Evolutionary conservation across 2,329 filamentous ascomycete species (phyloP).

Genomic region (Bipolaris zeicola): DNA sequence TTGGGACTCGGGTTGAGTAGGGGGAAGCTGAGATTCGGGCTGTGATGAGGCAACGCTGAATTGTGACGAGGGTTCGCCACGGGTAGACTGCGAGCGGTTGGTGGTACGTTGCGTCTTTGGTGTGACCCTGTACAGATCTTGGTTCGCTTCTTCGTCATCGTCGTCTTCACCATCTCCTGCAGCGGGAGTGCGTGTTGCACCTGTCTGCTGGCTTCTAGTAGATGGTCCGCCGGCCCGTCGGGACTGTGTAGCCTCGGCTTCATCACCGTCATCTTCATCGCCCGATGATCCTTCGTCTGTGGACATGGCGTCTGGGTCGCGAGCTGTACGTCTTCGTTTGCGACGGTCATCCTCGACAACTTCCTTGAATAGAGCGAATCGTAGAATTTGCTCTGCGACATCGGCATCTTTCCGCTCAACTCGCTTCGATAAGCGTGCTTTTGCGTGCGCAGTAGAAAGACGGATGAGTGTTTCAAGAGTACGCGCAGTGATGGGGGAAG

Average conservation of each 20-base stretch:
- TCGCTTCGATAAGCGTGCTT: slow-evolving; percentile 82
- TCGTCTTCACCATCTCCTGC: slow-evolving; percentile 53
- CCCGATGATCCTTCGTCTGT: slow-evolving; percentile 64
- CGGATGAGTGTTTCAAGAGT: slow-evolving; percentile 98
- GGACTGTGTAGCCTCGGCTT: slow-evolving; percentile 33
- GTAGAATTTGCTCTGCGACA: slow-evolving; percentile 84
- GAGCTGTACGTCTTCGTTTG: slow-evolving; percentile 79
- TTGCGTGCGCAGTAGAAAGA: slow-evolving; percentile 93
- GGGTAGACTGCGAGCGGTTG: slow-evolving; percentile 35
- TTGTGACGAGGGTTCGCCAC: slow-evolving; percentile 56
- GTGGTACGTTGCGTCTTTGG: slow-evolving; percentile 55
- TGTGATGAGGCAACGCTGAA: slow-evolving; percentile 80
- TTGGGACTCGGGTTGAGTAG: slow-evolving; percentile 56
- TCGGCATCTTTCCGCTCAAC: slow-evolving; percentile 90
- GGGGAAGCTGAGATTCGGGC: slow-evolving; percentile 72
- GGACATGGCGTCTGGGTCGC: slow-evolving; percentile 60
- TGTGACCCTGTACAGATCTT: slow-evolving; percentile 61
- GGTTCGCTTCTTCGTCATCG: slow-evolving; percentile 58
- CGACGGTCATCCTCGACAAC: slow-evolving; percentile 77
- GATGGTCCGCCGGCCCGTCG: slow-evolving; percentile 48
- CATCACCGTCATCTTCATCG: slow-evolving; percentile 65
- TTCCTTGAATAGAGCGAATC: slow-evolving; percentile 97
- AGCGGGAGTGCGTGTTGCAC: slow-evolving; percentile 39
- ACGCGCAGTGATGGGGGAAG: slow-evolving; percentile 93
- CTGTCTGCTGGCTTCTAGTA: slow-evolving; percentile 41